phyloP scores from a whole-genome alignment of 2,329 filamentous ascomycete genomes.

The Colletotrichum magnum region DNA sequence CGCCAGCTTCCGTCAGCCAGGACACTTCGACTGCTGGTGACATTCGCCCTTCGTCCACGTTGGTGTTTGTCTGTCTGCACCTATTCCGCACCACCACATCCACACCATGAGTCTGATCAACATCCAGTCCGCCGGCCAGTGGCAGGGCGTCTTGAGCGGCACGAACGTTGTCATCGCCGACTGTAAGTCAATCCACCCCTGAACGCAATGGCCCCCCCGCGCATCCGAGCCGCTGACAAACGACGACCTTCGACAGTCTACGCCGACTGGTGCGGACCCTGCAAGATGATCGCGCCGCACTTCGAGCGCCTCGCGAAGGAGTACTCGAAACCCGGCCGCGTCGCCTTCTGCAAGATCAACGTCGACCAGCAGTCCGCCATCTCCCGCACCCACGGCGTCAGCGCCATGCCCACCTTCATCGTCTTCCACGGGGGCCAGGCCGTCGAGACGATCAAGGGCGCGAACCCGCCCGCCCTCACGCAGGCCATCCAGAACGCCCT shows the following conservation, averaged over 20 bases:
- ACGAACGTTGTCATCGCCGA: slow-evolving; percentile 89
- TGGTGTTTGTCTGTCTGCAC: slow-evolving; percentile 3
- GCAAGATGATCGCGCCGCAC: slow-evolving; percentile 90
- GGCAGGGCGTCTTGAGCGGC: slow-evolving; percentile 78
- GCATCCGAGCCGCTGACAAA: slow-evolving; percentile 45
- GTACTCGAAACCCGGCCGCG: slow-evolving; percentile 83
- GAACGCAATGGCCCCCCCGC: slow-evolving; percentile 23
- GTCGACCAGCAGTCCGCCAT: slow-evolving; percentile 87
- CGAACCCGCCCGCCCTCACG: slow-evolving; percentile 82
- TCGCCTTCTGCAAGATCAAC: slow-evolving; percentile 94
- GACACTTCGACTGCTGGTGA: not conserved
- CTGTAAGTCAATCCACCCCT: slow-evolving; percentile 74
- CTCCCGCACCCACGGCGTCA: slow-evolving; percentile 82
- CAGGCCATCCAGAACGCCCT: slow-evolving; percentile 81
- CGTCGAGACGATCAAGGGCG: slow-evolving; percentile 84
- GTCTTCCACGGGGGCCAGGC: slow-evolving; percentile 84
- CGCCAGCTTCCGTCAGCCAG: slow-evolving; percentile 24
- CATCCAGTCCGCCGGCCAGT: slow-evolving; percentile 78
- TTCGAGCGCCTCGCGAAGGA: slow-evolving; percentile 88
- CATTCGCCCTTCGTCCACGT: not conserved
- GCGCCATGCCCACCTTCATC: slow-evolving; percentile 94
- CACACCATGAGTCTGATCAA: slow-evolving; percentile 63
- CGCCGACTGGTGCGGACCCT: slow-evolving; percentile 95
- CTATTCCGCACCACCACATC: not conserved
- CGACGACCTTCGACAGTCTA: slow-evolving; percentile 74